phyloP scores from a whole-genome alignment of 345 rosid species.

The Hevea brasiliensis region DNA sequence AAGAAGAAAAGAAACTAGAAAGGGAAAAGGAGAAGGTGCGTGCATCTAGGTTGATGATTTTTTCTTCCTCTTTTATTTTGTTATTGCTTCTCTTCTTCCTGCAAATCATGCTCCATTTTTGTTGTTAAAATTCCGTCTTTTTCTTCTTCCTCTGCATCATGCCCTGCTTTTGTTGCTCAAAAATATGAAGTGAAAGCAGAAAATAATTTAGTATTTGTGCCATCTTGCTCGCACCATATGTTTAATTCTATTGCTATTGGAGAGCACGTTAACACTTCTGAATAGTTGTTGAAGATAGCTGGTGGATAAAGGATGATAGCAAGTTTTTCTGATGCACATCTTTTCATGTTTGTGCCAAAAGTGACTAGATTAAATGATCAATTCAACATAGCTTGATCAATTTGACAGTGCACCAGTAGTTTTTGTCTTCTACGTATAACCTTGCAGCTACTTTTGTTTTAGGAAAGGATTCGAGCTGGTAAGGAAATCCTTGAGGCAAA shows the following conservation, averaged over 20 bases:
- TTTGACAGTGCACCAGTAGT: neutral
- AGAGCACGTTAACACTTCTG: neutral
- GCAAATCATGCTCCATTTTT: neutral
- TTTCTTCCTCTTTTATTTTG: neutral
- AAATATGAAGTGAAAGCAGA: neutral
- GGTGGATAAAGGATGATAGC: neutral
- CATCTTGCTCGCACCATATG: neutral
- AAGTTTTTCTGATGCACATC: neutral
- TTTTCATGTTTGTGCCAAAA: neutral
- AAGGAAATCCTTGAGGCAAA: constrained; percentile 57
- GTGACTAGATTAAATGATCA: neutral
- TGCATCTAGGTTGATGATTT: neutral
- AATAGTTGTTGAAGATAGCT: neutral
- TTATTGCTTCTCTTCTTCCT: neutral
- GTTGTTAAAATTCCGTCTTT: neutral
- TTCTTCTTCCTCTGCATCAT: neutral
- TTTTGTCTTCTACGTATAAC: constrained; percentile 7
- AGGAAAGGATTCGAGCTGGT: constrained; percentile 80
- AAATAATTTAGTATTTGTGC: neutral
- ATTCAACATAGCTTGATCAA: neutral
- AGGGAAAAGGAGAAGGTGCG: constrained; percentile 67
- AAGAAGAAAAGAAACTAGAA: constrained; percentile 50
- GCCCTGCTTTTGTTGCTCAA: neutral
- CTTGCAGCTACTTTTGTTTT: constrained; percentile 14
- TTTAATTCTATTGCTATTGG: neutral